Evolutionary conservation across 2,329 filamentous ascomycete species (phyloP).

Genomic region (Cladosporium halotolerans): DNA sequence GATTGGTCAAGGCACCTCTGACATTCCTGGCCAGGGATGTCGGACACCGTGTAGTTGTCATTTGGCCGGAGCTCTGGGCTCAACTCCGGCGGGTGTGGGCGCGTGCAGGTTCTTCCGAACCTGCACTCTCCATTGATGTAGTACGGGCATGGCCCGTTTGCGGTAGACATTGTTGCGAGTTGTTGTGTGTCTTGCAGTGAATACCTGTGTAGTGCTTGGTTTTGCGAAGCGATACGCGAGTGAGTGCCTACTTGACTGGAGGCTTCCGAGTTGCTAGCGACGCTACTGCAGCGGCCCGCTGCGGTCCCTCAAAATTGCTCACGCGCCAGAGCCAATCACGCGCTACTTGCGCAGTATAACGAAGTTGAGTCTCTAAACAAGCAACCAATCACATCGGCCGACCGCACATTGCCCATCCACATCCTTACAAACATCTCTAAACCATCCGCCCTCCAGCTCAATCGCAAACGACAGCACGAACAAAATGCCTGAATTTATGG

Average conservation of each 20-base stretch:
- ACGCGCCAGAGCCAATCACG: not conserved
- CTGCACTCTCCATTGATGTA: too few species aligned
- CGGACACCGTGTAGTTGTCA: not conserved
- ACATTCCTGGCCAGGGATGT: not conserved
- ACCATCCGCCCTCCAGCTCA: not conserved
- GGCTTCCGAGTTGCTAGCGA: not conserved
- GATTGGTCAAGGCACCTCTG: not conserved
- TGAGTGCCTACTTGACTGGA: not conserved
- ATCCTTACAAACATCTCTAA: not conserved
- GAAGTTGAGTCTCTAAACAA: not conserved
- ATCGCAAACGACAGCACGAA: not conserved
- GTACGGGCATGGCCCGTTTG: too few species aligned
- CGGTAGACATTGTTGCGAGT: too few species aligned
- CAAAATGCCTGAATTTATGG: not conserved
- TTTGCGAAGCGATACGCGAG: not conserved
- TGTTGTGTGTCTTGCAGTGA: too few species aligned
- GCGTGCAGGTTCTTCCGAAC: not conserved
- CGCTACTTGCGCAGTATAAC: not conserved
- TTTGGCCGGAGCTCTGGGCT: not conserved
- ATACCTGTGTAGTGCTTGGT: not conserved
- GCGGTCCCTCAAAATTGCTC: not conserved
- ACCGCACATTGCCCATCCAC: not conserved
- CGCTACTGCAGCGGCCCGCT: not conserved
- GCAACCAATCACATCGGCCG: not conserved
- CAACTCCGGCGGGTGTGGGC: not conserved